phyloP scores from a whole-genome alignment of 2,329 filamentous ascomycete species.

The Keithomyces neogunnii region DNA sequence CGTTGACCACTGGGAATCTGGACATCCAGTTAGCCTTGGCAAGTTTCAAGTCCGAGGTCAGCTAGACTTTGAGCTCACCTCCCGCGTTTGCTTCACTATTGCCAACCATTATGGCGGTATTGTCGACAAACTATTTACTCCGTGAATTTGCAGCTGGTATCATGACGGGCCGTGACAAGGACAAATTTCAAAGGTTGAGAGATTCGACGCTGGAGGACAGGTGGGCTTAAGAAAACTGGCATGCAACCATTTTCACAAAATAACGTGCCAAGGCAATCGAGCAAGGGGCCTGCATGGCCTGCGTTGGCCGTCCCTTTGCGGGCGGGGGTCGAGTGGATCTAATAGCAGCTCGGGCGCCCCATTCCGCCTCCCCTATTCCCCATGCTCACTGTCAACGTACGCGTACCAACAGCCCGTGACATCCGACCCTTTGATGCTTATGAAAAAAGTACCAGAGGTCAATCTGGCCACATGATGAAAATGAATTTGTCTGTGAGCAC shows the following conservation, averaged over 20 bases:
- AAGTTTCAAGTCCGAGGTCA: neutral
- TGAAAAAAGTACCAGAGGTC: too few species aligned
- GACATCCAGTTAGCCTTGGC: neutral
- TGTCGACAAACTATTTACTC: constrained; percentile 2
- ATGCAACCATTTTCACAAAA: neutral
- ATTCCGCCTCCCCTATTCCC: too few species aligned
- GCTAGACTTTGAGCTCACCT: neutral
- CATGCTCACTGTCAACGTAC: too few species aligned
- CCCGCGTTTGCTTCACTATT: constrained; percentile 10
- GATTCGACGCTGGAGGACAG: neutral
- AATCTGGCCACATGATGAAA: too few species aligned
- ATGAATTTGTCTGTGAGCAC: too few species aligned
- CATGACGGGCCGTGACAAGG: constrained; percentile 2
- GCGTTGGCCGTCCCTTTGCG: too few species aligned
- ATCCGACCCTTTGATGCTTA: too few species aligned
- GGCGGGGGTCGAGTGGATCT: too few species aligned
- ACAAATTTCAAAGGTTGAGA: neutral
- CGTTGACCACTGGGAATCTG: constrained; percentile 34
- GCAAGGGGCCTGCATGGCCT: neutral
- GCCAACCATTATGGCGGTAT: constrained; percentile 10
- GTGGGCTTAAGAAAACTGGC: neutral
- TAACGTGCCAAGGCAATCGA: too few species aligned
- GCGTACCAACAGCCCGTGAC: too few species aligned
- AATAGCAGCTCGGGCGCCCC: too few species aligned
- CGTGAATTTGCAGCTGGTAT: neutral